Evolutionary conservation across 2,329 filamentous ascomycete genomes (phyloP), one percentile per base, ranked within the genome.

Genomic region (Xylogone sp.): DNA sequence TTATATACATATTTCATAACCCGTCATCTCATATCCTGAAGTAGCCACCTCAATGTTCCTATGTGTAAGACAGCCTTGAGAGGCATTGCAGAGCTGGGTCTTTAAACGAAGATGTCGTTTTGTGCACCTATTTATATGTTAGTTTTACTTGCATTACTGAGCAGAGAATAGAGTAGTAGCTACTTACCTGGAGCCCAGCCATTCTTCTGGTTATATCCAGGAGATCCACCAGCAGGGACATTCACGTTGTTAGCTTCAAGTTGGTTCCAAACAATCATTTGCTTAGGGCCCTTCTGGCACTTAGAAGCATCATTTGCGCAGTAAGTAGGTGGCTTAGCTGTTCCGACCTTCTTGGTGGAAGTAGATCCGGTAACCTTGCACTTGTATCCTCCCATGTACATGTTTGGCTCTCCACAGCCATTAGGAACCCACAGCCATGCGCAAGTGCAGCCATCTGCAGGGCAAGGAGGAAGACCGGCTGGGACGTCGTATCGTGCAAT

Each of bases 181-280:
- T 18, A n/a, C 10, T 18, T 16, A 21, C 48, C 13, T 21, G 48
- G 22, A 44, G 18, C 18, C 16, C 13, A 45, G 13, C 43, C 10
- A 18, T 21, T 21, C 7, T 18, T 19, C 29, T 45, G 21, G 22
- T 50, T 50, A 18, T 50, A 44, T 27, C 48, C 48, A 31, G 43
- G 39, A 10, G 29, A 21, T 31, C 45, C 42, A 45, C 24, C n/a
- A 21, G 24, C 21, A 21, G 21, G n/a, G 18, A 19, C 34, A 8
- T 7, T 13, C n/a, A 43, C 34, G 22, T 49, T 22, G 43, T 34
- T 21, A n/a, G n/a, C 13, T 2, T 34, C 60, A 65, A 59, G 52
- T 69, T 69, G 75, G 49, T 77, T 68, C 69, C 71, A 77, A 1
- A 68, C 74, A 50, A 77, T 71, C 69, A 77, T 77, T 59, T 78